A percentile compares a stretch with the other conserved stretches of the same genome.
phyloP scores from a whole-genome alignment of 1,284 basidiomycete species.

The Singerocomus inundabilis region DNA sequence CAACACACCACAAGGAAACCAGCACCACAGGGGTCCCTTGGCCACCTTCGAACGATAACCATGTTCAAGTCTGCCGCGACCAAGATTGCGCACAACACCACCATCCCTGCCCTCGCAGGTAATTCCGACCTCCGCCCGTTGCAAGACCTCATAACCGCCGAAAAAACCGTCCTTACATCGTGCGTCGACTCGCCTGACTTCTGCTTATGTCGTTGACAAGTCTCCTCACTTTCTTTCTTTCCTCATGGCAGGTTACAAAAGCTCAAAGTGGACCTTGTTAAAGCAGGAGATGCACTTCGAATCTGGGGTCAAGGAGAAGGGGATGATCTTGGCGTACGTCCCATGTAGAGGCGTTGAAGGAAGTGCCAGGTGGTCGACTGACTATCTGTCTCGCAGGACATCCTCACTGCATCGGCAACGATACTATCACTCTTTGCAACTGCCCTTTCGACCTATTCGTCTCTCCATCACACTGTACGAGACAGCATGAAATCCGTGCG shows the following conservation, averaged over 20 bases:
- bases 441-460: slow-evolving; percentile 71
- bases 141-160: slow-evolving; percentile 86
- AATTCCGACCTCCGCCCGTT: slow-evolving; percentile 81
- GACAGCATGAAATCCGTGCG: slow-evolving; percentile 78
- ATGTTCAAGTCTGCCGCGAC: slow-evolving; percentile 77
- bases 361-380: background rate
- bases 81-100: slow-evolving; percentile 84
- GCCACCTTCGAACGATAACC: slow-evolving; percentile 10
- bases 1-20: slow-evolving; percentile 9
- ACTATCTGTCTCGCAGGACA: slow-evolving; percentile 55
- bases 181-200: slow-evolving; percentile 38
- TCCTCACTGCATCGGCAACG: slow-evolving; percentile 68
- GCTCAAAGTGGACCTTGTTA: slow-evolving; percentile 63
- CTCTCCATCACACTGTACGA: slow-evolving; percentile 73
- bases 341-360: background rate
- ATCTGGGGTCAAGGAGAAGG: slow-evolving; percentile 85
- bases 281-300: slow-evolving; percentile 74
- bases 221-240: background rate
- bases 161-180: slow-evolving; percentile 80
- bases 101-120: slow-evolving; percentile 70
- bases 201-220: too few species aligned
- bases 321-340: slow-evolving; percentile 76
- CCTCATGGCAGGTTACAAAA: slow-evolving; percentile 52
- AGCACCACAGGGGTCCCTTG: background rate
- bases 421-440: slow-evolving; percentile 71